A percentile compares a stretch with the other conserved stretches of the same genome.
These are phyloP conservation scores for Neurospora sp. DNA, from an alignment of 495 filamentous ascomycete species.

Conservation along the genomic window DNA sequence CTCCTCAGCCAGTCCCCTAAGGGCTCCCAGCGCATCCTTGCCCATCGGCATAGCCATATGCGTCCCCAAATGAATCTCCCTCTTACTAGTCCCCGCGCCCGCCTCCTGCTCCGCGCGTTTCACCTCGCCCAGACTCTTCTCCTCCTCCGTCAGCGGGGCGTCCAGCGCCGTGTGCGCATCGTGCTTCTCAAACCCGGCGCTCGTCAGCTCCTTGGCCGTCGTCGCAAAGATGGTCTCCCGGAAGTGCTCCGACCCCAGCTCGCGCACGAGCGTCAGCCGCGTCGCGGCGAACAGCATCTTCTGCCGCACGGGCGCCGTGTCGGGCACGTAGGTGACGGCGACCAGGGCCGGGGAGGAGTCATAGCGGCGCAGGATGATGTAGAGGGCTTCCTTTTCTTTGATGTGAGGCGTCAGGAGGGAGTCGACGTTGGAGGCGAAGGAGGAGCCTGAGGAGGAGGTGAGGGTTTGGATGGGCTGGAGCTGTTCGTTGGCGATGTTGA, in stretches of 20 bases:
- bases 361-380: constrained; percentile 72
- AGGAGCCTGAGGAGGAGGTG: constrained; percentile 34
- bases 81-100: constrained; percentile 54
- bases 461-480: constrained; percentile 58
- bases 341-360: constrained; percentile 46
- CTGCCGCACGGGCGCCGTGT: constrained; percentile 77
- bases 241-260: constrained; percentile 86
- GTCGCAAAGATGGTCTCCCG: constrained; percentile 67
- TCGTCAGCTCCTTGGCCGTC: constrained; percentile 58
- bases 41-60: constrained; percentile 56
- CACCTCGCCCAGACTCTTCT: constrained; percentile 66
- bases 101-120: constrained; percentile 73
- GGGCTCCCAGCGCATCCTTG: constrained; percentile 55
- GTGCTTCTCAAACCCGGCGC: constrained; percentile 66
- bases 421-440: constrained; percentile 49
- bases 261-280: constrained; percentile 69
- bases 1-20: constrained; percentile 45
- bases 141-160: constrained; percentile 82
- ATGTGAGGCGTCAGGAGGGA: constrained; percentile 49
- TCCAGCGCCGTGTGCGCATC: constrained; percentile 56
- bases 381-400: constrained; percentile 64
- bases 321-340: constrained; percentile 84
- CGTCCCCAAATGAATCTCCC: constrained; percentile 49
- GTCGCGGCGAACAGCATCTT: constrained; percentile 96
- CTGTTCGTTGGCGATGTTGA: constrained; percentile 65